These are phyloP conservation scores for Glycine soja DNA, from an alignment of 306 rosid species.

Conservation along the genomic window DNA sequence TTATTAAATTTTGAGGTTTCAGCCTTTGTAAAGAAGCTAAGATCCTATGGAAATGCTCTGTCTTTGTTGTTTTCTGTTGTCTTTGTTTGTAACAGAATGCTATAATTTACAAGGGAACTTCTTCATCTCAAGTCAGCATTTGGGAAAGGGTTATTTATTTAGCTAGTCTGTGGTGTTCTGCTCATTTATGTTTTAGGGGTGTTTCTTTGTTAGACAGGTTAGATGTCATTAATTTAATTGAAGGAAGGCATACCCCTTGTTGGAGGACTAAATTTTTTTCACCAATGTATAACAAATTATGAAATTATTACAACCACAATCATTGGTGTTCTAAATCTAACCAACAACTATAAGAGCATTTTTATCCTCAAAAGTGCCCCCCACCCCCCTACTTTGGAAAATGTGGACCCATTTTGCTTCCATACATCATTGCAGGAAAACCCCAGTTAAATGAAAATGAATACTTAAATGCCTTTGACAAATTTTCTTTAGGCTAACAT, in stretches of 20 bases:
- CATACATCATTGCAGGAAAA: constrained; percentile 19
- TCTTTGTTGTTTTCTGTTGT: not conserved
- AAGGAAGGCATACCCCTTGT: not conserved
- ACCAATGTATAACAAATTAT: not conserved
- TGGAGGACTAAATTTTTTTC: not conserved
- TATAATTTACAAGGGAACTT: not conserved
- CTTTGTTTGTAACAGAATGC: not conserved
- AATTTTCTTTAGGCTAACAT: constrained; percentile 28
- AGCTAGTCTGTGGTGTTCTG: not conserved
- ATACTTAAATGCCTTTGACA: constrained; percentile 29
- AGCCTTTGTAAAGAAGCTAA: not conserved
- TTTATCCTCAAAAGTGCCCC: not conserved
- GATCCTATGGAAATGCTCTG: not conserved
- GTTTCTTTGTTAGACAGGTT: not conserved
- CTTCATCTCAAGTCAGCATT: not conserved
- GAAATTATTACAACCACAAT: not conserved
- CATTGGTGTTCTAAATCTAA: not conserved
- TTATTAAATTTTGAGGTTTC: not conserved
- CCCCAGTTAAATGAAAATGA: constrained; percentile 28
- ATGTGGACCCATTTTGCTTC: constrained; percentile 1
- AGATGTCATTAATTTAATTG: not conserved
- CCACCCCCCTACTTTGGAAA: no score
- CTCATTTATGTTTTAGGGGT: not conserved
- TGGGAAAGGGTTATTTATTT: not conserved
- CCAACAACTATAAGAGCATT: not conserved